Conservation (phyloP, 1,284 basidiomycete genomes). For the Boletus sp. region DNA sequence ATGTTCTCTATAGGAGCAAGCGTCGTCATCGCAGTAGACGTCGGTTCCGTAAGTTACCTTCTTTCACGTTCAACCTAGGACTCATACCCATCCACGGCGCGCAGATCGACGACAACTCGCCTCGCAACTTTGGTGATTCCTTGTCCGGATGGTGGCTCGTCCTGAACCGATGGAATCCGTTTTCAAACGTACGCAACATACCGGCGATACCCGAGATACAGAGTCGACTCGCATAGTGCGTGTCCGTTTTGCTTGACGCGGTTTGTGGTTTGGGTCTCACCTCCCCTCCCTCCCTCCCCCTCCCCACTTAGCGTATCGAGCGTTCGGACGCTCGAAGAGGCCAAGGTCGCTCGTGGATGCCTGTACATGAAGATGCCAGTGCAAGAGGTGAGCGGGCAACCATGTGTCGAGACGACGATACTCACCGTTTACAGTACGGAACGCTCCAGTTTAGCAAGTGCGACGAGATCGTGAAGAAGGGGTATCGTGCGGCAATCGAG, state of each 20-base stretch:
- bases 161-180: conserved; percentile 90
- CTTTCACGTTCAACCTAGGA: background rate
- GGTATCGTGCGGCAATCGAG: conserved; percentile 73
- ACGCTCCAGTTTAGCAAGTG: conserved; percentile 79
- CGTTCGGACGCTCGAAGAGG: conserved; percentile 91
- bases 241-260: background rate
- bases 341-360: conserved; percentile 84
- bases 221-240: conserved; percentile 91
- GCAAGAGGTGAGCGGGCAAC: conserved; percentile 56
- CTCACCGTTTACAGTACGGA: conserved; percentile 51
- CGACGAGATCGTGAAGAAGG: conserved; percentile 81
- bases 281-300: background rate
- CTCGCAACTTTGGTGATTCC: conserved; percentile 91
- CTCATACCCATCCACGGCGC: background rate
- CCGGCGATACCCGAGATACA: conserved; percentile 97
- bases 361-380: conserved; percentile 96
- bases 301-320: conserved; percentile 75
- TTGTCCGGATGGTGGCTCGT: conserved; percentile 97
- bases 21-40: conserved; percentile 93
- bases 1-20: conserved; percentile 92
- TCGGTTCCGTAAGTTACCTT: conserved; percentile 69
- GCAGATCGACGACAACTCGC: conserved; percentile 90
- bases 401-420: background rate
- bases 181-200: conserved; percentile 75
- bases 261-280: background rate